These are phyloP conservation scores for Blastobotrys arbuscula DNA, from an alignment of 1,139 yeast species.

Conservation along the genomic window DNA sequence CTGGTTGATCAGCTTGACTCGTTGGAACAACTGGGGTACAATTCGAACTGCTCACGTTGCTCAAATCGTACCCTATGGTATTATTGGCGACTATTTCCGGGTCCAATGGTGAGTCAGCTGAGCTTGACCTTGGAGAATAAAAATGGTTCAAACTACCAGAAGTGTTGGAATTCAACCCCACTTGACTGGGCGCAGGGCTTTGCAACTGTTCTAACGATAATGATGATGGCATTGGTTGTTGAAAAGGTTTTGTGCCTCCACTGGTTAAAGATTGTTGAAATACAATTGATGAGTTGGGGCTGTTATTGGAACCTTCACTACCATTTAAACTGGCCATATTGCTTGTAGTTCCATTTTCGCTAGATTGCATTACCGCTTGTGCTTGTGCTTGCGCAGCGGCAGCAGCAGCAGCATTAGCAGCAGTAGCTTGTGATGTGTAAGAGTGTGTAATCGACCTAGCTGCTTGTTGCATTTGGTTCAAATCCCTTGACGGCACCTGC, in stretches of 20 bases:
- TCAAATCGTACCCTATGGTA: background rate
- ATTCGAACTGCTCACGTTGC: background rate
- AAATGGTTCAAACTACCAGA: background rate
- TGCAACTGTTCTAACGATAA: background rate
- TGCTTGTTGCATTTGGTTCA: conserved; percentile 8
- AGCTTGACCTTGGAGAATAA: background rate
- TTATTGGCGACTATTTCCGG: background rate
- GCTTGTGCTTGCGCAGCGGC: conserved; percentile 6
- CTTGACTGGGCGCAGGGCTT: background rate
- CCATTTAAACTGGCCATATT: background rate
- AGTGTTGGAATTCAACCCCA: background rate
- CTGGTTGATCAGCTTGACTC: background rate
- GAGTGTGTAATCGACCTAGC: conserved; percentile 8
- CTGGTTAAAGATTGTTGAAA: background rate
- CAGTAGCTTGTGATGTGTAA: conserved; percentile 6
- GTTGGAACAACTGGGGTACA: background rate
- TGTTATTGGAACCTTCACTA: background rate
- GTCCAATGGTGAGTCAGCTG: background rate
- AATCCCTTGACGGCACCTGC: conserved; percentile 2
- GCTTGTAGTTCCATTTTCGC: background rate
- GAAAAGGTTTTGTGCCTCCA: background rate
- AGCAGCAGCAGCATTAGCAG: conserved; percentile 8
- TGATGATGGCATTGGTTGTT: too few relatives aligned
- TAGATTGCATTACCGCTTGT: background rate
- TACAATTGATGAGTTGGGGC: background rate